Base-by-base conservation (phyloP, 805 yeast species). In the Starmerella potacharoeniae region DNA sequence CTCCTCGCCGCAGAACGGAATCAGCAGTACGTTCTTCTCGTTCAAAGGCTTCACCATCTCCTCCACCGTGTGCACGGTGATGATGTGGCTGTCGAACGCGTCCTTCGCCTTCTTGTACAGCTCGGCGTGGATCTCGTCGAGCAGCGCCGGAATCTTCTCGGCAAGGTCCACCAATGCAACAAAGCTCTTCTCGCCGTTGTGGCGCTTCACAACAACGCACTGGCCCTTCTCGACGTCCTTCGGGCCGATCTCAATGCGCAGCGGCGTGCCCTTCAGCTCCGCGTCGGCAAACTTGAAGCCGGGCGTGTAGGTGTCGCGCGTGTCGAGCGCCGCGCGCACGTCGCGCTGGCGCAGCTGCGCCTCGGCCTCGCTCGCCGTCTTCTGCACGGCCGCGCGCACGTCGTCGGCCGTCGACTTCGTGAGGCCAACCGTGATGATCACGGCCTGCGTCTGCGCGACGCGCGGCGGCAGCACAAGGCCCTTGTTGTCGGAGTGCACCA, bases 201-300 rank as follows among this genome's bases (percentile, higher is more conserved):
- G 93, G 77, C 99, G 88, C 76, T 97, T 84, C 55, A 90, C 98
- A 57, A 89, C 93, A 43, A 86, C 76, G 51, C 85, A 93, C 66
- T 84, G 86, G 60, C 79, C 74, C 68, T 82, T 79, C 66, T 84
- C 84, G 66, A 88, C 75, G 72, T 93, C 99, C 75, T 86, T 87
- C 65, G 99, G 99, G 64, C 99, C 99, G 66, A 86, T 79, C 76
- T 93, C 99, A 49, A 93, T 68, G 72, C 98, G 84, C 61, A 93
- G 74, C 61, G 97, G 97, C 53, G 83, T 77, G 78, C 99, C 99
- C 77, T 85, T 88, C 69, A 93, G 81, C 75, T 93, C 99, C 78
- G 95, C 85, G 69, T 93, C 95, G 56, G 97, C 84, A 73, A 91
- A 93, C 74, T 93, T 93, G 97, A 97, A 93, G 61, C 98, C 98